Evolutionary conservation across 495 filamentous ascomycete species (phyloP), one percentile per base, ranked within the genome.

Genomic region (Daldinia vernicosa): DNA sequence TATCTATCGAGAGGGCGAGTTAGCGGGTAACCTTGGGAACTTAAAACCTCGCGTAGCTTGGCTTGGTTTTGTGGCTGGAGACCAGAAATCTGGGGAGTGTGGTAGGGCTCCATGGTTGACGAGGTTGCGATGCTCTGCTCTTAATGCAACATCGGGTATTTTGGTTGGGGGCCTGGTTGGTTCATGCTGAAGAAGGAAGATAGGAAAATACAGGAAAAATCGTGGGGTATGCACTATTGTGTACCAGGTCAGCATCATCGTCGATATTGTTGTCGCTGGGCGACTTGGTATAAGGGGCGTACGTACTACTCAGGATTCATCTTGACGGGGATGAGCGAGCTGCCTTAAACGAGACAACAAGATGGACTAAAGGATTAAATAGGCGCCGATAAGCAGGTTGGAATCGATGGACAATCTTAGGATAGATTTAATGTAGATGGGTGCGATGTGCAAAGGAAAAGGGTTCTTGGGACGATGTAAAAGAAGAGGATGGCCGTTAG

Each of bases 231-330:
- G 77, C 79, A 72, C 76, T 82, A 45, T 62, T 72, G 45, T 66
- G 27, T 40, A 60, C 43, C 40, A 51, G 14, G 27, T 64, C 33
- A 63, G 66, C 57, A 56, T 67, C 53, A 73, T 76, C 58, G 19
- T 66, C 53, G 32, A 65, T 4, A 32, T 60, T 71, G 69, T 11
- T 40, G 72, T 57, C 60, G 64, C 54, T 52, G 54, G 75, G 66
- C 17, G 33, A 66, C 27, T 40, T 51, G 47, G 40, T 64, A 51
- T 50, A 47, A 56, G 63, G 53, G 72, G 65, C 70, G 75, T 71
- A 89, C 93, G 78, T 89, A 96, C 93, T 88, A 96, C 93, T 97
- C 93, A 78, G 93, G 93, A 87, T 97, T 97, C 93, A 97, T 97
- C 80, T 75, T 93, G 86, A 80, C 75, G 59, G 59, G 45, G 61